Evolutionary conservation across 805 yeast genomes (phyloP).

Genomic region (Barnettozyma populi): DNA sequence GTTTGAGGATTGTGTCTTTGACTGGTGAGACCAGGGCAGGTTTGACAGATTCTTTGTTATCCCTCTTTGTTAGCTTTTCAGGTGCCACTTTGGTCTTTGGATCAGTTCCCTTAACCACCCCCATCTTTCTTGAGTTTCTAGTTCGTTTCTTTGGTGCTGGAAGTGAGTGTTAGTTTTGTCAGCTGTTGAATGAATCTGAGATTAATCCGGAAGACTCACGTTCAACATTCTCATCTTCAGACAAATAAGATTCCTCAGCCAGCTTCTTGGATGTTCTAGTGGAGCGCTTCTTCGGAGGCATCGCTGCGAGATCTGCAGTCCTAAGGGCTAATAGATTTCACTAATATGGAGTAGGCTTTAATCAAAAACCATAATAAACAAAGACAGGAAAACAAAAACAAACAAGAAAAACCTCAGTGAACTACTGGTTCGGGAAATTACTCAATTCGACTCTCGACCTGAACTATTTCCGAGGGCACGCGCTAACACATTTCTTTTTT

Average conservation of each 20-base stretch:
- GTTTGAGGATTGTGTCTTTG: background rate
- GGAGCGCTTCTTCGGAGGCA: conserved; percentile 23
- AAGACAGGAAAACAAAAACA: background rate
- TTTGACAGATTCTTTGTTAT: background rate
- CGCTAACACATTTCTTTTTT: background rate
- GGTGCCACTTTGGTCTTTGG: background rate
- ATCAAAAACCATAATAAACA: background rate
- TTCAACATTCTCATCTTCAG: background rate
- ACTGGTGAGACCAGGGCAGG: background rate
- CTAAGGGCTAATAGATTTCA: no score
- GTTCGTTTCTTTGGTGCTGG: conserved; percentile 5
- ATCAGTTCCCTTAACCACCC: background rate
- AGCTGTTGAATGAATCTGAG: background rate
- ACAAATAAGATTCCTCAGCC: background rate
- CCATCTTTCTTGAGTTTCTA: background rate
- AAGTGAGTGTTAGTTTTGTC: background rate
- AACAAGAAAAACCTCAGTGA: background rate
- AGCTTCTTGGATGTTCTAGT: conserved; percentile 15
- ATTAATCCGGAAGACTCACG: background rate
- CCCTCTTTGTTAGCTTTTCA: background rate
- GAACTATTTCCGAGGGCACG: background rate
- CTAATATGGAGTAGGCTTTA: no score
- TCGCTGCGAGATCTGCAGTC: background rate
- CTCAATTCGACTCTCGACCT: background rate
- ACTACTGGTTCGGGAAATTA: background rate